phyloP scores from a whole-genome alignment of 768 basidiomycete species.

The Mycena haematopus region DNA sequence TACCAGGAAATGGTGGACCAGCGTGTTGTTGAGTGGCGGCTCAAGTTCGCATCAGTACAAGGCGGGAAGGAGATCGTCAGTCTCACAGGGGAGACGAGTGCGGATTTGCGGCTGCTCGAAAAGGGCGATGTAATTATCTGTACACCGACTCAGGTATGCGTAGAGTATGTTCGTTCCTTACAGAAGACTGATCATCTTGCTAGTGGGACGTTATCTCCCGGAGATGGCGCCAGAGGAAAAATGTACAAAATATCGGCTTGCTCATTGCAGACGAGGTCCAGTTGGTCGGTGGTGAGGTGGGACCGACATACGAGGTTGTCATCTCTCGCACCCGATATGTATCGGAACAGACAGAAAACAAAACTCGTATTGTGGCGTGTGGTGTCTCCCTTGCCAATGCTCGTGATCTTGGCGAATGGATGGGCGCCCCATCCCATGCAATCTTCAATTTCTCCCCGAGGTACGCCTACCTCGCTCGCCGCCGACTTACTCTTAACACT shows the following conservation, averaged over 20 bases:
- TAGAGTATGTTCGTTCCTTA: neutral
- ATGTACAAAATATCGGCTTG: constrained; percentile 91
- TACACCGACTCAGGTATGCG: constrained; percentile 83
- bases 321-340: constrained; percentile 97
- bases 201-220: constrained; percentile 96
- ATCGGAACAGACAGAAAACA: constrained; percentile 89
- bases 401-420: constrained; percentile 96
- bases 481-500: neutral
- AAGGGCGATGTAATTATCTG: constrained; percentile 94
- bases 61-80: constrained; percentile 94
- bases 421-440: constrained; percentile 90
- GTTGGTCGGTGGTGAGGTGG: constrained; percentile 92
- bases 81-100: constrained; percentile 92
- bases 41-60: constrained; percentile 82
- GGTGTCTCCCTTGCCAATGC: constrained; percentile 96
- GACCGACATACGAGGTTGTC: constrained; percentile 95
- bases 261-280: constrained; percentile 97
- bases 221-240: constrained; percentile 96
- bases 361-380: constrained; percentile 94
- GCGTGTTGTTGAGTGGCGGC: constrained; percentile 86
- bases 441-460: constrained; percentile 98
- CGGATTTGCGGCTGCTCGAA: constrained; percentile 88
- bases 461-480: constrained; percentile 44
- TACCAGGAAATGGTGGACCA: constrained; percentile 98
- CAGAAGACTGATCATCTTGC: constrained; percentile 8